Base-by-base conservation (phyloP, 345 rosid genomes). In the Gossypium mustelinum region DNA sequence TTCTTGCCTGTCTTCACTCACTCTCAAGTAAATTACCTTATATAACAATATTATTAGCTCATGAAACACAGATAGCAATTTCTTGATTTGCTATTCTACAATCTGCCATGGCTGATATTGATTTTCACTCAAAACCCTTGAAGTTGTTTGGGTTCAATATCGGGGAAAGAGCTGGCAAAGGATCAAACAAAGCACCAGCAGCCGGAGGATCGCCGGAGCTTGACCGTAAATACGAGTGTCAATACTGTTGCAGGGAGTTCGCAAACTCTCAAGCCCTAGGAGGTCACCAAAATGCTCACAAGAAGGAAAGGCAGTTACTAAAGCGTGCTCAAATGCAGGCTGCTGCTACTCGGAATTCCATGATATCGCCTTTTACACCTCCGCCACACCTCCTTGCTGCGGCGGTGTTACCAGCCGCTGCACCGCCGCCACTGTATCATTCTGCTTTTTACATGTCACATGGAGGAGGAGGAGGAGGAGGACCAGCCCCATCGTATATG, bases 221-320 rank as follows among this genome's bases (percentile, higher is more conserved):
- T 7, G 82, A 72, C 48, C 80, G 91, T 16, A 94, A 90, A 62
- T 94, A 89, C 79, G 98, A 92, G 90, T 94, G 98, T 34, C 98
- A 94, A 70, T 94, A 94, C 73, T 94, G 98, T 72, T 88, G 79
- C 67, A 85, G 98, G n/a, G 97, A 88, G 76, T 94, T 94, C 51
- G 92, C 97, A 29, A 94, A 94, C 73, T 94, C 98, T 4, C 98
- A 92, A 81, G 98, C 98, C 17, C 85, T 94, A 20, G 98, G 98
- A 6, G 98, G 98, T 70, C 98, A 94, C 78, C 98, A 94, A 78
- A 94, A 94, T 92, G 97, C 98, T 14, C 98, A 94, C 86, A 94
- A 92, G 89, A 94, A 94, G 74, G 98, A 94, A 76, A 87, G 98
- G 59, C 97, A 86, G 75, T 90, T 87, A 22, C 82, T 92, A 52